Conservation (phyloP, 2,329 filamentous ascomycete genomes). For the Calcarisporium arbuscula region DNA sequence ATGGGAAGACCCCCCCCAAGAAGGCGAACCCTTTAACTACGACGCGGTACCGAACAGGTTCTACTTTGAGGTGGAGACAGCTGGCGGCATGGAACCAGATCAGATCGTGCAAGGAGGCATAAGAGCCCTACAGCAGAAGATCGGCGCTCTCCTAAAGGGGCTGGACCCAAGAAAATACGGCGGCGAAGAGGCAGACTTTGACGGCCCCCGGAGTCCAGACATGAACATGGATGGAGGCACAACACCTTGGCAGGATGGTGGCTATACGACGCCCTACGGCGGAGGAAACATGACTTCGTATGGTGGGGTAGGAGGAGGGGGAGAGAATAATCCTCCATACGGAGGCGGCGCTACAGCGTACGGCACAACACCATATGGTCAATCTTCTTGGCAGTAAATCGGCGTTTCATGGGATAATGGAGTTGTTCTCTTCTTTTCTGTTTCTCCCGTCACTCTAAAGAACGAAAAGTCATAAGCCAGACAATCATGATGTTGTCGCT, state of each 20-base stretch:
- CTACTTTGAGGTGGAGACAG: constrained; percentile 90
- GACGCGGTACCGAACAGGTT: constrained; percentile 78
- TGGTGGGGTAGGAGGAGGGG: no score
- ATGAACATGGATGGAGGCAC: constrained; percentile 52
- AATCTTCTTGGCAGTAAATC: constrained; percentile 40
- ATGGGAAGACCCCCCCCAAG: constrained; percentile 72
- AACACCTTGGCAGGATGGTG: constrained; percentile 53
- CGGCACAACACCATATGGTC: constrained; percentile 48
- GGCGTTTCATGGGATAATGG: constrained; percentile 10
- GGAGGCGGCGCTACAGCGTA: constrained; percentile 60
- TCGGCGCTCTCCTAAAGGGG: constrained; percentile 67
- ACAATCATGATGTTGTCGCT: constrained; percentile 5
- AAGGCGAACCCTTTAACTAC: constrained; percentile 86
- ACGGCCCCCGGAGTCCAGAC: constrained; percentile 61
- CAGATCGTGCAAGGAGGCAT: constrained; percentile 85
- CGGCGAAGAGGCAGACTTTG: constrained; percentile 52
- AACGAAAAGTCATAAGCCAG: constrained; percentile 2
- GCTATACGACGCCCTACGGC: constrained; percentile 64
- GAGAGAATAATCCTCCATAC: constrained; percentile 63
- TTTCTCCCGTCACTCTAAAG: no score
- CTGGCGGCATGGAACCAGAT: constrained; percentile 83
- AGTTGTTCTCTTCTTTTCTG: constrained; percentile 6
- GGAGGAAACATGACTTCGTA: constrained; percentile 54
- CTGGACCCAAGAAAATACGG: constrained; percentile 42
- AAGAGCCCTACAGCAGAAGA: constrained; percentile 80